A percentile compares a stretch with the other conserved stretches of the same genome.
These are phyloP conservation scores for Penicillium robsamsonii DNA, from an alignment of 495 filamentous ascomycete genomes.

Conservation along the genomic window DNA sequence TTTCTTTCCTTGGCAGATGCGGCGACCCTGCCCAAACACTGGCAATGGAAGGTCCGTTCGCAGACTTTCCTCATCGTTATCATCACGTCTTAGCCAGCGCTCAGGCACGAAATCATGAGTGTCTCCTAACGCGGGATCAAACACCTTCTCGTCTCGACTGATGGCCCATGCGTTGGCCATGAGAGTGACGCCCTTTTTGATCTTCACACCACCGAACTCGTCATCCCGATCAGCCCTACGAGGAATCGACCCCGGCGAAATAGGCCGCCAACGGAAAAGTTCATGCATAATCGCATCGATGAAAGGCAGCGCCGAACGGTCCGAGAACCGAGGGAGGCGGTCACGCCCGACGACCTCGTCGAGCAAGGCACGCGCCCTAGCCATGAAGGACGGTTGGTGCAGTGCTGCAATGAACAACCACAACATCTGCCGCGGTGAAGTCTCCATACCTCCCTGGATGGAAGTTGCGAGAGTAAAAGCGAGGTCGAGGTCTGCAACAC, in stretches of 20 bases:
- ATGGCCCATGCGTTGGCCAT: constrained; percentile 55
- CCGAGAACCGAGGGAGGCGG: constrained; percentile 29
- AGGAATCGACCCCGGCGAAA: constrained; percentile 40
- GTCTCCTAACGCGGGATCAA: constrained; percentile 24
- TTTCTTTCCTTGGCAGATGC: constrained; percentile 32
- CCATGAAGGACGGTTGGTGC: constrained; percentile 17
- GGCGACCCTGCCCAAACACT: constrained; percentile 32
- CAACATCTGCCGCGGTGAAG: constrained; percentile 29
- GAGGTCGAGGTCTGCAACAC: constrained; percentile 27
- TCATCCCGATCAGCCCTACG: constrained; percentile 52
- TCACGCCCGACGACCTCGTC: constrained; percentile 34
- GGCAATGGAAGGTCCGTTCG: constrained; percentile 29
- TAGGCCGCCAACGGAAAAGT: constrained; percentile 38
- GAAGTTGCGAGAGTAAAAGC: constrained; percentile 32
- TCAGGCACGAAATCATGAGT: constrained; percentile 26
- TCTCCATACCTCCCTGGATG: constrained; percentile 34
- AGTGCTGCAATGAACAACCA: constrained; percentile 33
- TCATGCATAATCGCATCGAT: constrained; percentile 36
- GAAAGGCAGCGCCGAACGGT: constrained; percentile 27
- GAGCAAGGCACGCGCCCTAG: constrained; percentile 30
- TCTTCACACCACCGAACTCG: constrained; percentile 48
- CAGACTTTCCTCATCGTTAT: constrained; percentile 9
- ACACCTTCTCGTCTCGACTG: constrained; percentile 24
- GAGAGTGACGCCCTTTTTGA: constrained; percentile 50
- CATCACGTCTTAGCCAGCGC: constrained; percentile 21